These are phyloP conservation scores for Phaeophleospora eucalypticola DNA, from an alignment of 2,329 filamentous ascomycete genomes.

Conservation along the genomic window DNA sequence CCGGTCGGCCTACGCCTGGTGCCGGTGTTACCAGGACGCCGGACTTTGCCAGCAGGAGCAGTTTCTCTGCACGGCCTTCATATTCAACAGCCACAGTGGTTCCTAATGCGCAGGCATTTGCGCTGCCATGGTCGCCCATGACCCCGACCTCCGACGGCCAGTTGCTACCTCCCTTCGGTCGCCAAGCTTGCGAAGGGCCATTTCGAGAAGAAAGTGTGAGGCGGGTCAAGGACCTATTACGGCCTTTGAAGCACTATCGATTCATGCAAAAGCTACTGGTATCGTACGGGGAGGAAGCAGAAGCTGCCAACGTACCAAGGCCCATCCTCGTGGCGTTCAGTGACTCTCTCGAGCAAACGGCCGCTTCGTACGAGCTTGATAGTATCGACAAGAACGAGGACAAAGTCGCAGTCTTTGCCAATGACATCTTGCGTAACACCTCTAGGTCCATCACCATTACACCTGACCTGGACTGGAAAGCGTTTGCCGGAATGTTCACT, in stretches of 20 bases:
- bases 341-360: constrained; percentile 1
- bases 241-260: neutral
- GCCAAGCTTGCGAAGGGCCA: neutral
- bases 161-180: neutral
- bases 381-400: constrained; percentile 1
- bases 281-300: constrained; percentile 2
- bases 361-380: neutral
- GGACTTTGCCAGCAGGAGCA: neutral
- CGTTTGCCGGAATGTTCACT: constrained; percentile 15
- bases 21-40: neutral
- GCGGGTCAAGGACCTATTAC: constrained; percentile 3
- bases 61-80: neutral
- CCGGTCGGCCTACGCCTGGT: neutral
- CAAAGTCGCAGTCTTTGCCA: neutral
- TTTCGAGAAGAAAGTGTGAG: neutral
- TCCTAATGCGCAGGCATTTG: neutral
- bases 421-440: constrained; percentile 2
- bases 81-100: neutral
- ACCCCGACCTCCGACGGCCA: neutral
- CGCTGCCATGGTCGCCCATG: neutral
- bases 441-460: neutral
- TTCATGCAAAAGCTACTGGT: constrained; percentile 7
- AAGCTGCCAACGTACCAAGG: constrained; percentile 5
- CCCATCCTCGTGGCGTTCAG: constrained; percentile 1
- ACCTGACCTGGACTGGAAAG: neutral